Evolutionary conservation across 2,329 filamentous ascomycete genomes (phyloP).

Genomic region (Cladosporium sp.): DNA sequence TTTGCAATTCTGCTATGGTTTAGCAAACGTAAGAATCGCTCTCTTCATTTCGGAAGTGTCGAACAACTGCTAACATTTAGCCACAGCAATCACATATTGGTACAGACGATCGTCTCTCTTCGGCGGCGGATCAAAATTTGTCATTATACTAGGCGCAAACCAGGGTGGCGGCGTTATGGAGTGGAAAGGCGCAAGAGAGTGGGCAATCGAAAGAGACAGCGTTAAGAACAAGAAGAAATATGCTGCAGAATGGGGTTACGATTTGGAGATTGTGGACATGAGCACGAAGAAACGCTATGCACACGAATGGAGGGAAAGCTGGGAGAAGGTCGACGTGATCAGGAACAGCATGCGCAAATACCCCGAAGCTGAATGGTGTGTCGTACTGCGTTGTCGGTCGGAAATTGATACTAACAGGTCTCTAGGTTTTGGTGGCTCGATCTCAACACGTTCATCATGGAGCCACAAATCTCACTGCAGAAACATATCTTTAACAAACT

Average conservation of each 20-base stretch:
- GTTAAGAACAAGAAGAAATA: constrained; percentile 93
- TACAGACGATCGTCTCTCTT: constrained; percentile 71
- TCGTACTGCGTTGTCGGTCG: constrained; percentile 13
- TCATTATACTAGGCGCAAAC: constrained; percentile 90
- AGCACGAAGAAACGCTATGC: constrained; percentile 98
- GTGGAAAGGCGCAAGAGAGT: constrained; percentile 95
- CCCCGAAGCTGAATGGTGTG: constrained; percentile 91
- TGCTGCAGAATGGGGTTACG: constrained; percentile 82
- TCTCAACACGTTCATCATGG: constrained; percentile 97
- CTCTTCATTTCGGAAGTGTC: background rate
- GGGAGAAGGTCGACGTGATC: constrained; percentile 97
- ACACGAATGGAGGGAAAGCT: constrained; percentile 98
- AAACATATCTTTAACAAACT: constrained; percentile 84
- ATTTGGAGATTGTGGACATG: constrained; percentile 96
- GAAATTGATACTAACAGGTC: constrained; percentile 13
- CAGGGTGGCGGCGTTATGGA: constrained; percentile 97
- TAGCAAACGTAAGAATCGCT: constrained; percentile 22
- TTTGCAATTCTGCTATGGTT: constrained; percentile 23
- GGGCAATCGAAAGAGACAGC: constrained; percentile 96
- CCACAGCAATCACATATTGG: constrained; percentile 50
- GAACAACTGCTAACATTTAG: constrained; percentile 4
- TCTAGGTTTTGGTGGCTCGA: constrained; percentile 98
- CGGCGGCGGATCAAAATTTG: constrained; percentile 84
- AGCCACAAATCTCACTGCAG: constrained; percentile 84
- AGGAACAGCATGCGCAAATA: constrained; percentile 87